A percentile compares a stretch with the other conserved stretches of the same genome.
These are phyloP conservation scores for Magnaporthiopsis incrustans DNA, from an alignment of 2,329 filamentous ascomycete species.

Conservation along the genomic window DNA sequence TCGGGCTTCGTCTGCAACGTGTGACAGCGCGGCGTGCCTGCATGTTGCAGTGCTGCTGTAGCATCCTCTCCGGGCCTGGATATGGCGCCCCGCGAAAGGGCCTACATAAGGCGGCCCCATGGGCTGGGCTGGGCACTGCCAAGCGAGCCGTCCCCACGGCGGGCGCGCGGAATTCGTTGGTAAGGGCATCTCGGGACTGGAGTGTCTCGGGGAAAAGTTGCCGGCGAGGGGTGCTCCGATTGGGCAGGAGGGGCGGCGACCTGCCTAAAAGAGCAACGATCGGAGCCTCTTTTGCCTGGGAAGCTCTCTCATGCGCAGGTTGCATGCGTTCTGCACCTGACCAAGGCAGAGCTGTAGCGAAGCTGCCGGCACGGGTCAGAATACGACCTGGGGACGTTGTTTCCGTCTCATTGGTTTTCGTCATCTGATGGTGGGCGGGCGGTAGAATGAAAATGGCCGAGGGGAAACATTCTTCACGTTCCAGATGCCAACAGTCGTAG, in stretches of 20 bases:
- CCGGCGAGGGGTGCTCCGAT: conserved; percentile 11
- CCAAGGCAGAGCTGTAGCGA: neutral
- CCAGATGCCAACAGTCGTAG: neutral
- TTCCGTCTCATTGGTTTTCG: neutral
- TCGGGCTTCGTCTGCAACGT: neutral
- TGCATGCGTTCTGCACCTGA: conserved; percentile 3
- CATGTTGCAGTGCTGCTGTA: neutral
- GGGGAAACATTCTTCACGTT: neutral
- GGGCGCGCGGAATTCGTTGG: neutral
- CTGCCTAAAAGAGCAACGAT: conserved; percentile 16
- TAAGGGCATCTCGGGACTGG: neutral
- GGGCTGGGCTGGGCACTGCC: too few relatives aligned
- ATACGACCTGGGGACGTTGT: neutral
- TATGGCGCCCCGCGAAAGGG: neutral
- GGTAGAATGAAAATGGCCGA: neutral
- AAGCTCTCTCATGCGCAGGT: neutral
- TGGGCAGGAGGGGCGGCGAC: conserved; percentile 15
- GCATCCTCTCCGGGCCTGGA: neutral
- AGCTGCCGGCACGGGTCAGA: neutral
- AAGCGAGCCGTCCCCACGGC: too few relatives aligned
- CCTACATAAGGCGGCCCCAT: neutral
- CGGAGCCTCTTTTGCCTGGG: neutral
- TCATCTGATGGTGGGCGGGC: neutral
- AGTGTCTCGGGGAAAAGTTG: neutral
- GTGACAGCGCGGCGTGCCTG: neutral